Evolutionary conservation across 768 basidiomycete species (phyloP).

Genomic region (Auricularia heimuer): DNA sequence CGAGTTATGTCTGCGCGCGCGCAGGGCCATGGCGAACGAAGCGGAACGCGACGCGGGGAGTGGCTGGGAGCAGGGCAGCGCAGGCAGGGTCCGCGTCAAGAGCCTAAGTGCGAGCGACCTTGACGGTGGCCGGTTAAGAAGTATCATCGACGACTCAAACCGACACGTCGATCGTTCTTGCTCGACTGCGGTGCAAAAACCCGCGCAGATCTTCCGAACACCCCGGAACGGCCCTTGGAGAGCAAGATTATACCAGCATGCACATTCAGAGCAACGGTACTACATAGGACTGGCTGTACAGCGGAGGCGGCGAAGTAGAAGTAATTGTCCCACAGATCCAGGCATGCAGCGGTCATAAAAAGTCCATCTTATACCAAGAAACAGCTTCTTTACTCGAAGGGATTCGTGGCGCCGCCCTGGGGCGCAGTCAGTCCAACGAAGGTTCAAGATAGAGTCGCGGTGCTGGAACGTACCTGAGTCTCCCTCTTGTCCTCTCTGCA

Average conservation of each 20-base stretch:
- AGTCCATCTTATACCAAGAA: not conserved
- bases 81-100: not conserved
- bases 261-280: too few species aligned
- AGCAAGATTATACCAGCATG: not conserved
- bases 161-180: not conserved
- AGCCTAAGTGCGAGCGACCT: not conserved
- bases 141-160: not conserved
- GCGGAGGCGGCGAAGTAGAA: too few species aligned
- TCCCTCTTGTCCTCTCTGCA: not conserved
- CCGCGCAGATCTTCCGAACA: not conserved
- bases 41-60: not conserved
- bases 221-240: too few species aligned
- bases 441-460: not conserved
- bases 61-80: not conserved
- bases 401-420: slow-evolving; percentile 1
- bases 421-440: not conserved
- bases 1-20: not conserved
- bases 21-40: not conserved
- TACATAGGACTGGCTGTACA: too few species aligned
- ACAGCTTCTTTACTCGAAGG: not conserved
- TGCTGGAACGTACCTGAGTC: not conserved
- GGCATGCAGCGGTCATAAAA: not conserved
- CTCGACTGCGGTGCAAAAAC: not conserved
- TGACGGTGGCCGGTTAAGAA: not conserved
- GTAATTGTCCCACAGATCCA: not conserved